Evolutionary conservation across 768 basidiomycete genomes (phyloP).

Genomic region (Boletus rex-veris): DNA sequence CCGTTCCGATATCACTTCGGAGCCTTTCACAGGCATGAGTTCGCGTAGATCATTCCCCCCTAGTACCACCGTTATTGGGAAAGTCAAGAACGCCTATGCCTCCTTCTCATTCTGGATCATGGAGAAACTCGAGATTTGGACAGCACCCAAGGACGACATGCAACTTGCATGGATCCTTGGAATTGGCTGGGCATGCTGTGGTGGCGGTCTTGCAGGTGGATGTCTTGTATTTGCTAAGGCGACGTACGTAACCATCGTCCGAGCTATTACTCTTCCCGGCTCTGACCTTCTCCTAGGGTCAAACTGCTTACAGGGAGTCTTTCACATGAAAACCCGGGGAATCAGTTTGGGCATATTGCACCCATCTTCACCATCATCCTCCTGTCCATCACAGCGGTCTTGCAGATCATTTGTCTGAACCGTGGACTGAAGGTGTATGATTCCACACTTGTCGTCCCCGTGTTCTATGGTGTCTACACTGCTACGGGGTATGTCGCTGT

Average conservation of each 20-base stretch:
- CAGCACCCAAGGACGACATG: conserved; percentile 76
- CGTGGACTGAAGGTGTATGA: conserved; percentile 88
- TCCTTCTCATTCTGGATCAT: conserved; percentile 50
- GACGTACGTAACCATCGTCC: conserved; percentile 20
- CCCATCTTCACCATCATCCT: conserved; percentile 71
- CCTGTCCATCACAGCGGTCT: conserved; percentile 67
- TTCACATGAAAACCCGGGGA: conserved; percentile 79
- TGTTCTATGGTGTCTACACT: conserved; percentile 93
- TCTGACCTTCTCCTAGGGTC: conserved; percentile 46
- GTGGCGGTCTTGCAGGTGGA: conserved; percentile 86
- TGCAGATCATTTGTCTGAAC: conserved; percentile 91
- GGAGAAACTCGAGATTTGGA: conserved; percentile 69
- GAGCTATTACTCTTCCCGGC: background rate
- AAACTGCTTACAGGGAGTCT: conserved; percentile 73
- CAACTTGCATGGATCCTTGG: conserved; percentile 88
- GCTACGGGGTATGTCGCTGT: conserved; percentile 62
- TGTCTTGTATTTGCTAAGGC: conserved; percentile 80
- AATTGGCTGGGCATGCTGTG: conserved; percentile 91
- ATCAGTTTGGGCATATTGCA: conserved; percentile 80
- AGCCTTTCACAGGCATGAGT: conserved; percentile 46
- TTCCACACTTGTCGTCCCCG: conserved; percentile 87
- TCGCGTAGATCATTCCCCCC: conserved; percentile 21
- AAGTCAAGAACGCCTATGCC: conserved; percentile 41
- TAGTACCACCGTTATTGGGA: conserved; percentile 29
- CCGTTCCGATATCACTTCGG: conserved; percentile 64